phyloP scores from a whole-genome alignment of 345 rosid genomes.

The Arabis alpina region DNA sequence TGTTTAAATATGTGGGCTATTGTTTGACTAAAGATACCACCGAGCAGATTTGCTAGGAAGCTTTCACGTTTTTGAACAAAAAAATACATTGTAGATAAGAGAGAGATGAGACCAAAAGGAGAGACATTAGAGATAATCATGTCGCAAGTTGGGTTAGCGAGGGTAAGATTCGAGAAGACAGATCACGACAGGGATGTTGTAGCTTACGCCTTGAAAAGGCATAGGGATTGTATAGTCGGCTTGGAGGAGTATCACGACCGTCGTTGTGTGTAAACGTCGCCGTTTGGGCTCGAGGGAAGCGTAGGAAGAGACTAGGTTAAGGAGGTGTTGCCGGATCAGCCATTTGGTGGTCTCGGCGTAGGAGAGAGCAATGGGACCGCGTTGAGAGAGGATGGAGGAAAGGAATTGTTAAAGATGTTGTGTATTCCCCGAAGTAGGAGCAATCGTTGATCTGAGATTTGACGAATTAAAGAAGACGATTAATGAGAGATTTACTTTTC shows the following conservation, averaged over 20 bases:
- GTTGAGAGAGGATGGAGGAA: slow-evolving; percentile 76
- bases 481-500: neutral
- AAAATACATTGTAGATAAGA: too few relatives aligned
- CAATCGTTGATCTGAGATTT: slow-evolving; percentile 31
- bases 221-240: slow-evolving; percentile 91
- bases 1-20: slow-evolving; percentile 28
- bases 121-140: too few relatives aligned
- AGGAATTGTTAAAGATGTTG: slow-evolving; percentile 80
- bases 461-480: neutral
- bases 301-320: slow-evolving; percentile 54
- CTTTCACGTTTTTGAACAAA: neutral
- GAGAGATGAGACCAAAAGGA: too few relatives aligned
- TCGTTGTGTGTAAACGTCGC: slow-evolving; percentile 97
- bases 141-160: too few relatives aligned
- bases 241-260: slow-evolving; percentile 87
- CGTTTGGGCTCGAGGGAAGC: slow-evolving; percentile 81
- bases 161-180: too few relatives aligned
- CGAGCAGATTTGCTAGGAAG: slow-evolving; percentile 23
- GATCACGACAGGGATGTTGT: slow-evolving; percentile 88
- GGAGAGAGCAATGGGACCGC: slow-evolving; percentile 79
- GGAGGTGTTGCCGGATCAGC: slow-evolving; percentile 90
- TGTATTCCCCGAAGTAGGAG: slow-evolving; percentile 46
- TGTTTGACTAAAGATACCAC: slow-evolving; percentile 3
- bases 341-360: slow-evolving; percentile 82
- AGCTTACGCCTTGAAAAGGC: slow-evolving; percentile 76